phyloP scores from a whole-genome alignment of 202 grass and related monocot species.

The Hordeum pubiflorum region DNA sequence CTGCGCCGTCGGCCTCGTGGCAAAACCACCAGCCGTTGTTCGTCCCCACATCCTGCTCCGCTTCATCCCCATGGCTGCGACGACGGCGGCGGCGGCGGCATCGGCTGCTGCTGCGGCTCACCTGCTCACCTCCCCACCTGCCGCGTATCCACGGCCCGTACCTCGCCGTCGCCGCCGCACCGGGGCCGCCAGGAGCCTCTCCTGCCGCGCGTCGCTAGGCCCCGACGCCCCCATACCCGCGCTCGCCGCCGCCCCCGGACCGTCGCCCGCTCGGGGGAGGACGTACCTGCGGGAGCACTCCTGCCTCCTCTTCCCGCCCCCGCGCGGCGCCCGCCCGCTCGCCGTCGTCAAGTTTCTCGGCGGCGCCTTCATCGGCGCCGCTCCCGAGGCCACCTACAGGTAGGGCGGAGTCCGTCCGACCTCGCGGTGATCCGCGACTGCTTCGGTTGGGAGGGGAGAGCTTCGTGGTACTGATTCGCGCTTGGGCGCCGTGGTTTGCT shows the following conservation, averaged over 20 bases:
- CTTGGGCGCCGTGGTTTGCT: neutral
- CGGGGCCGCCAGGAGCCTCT: neutral
- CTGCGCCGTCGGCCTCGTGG: slow-evolving; percentile 25
- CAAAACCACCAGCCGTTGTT: slow-evolving; percentile 27
- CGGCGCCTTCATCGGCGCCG: slow-evolving; percentile 83
- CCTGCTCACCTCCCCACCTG: neutral
- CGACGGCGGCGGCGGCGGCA: neutral
- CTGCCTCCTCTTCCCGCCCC: slow-evolving; percentile 70
- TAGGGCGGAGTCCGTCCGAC: neutral
- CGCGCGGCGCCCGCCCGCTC: slow-evolving; percentile 42
- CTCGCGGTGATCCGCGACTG: neutral
- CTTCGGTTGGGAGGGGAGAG: neutral
- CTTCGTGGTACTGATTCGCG: neutral
- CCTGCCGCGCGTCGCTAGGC: slow-evolving; percentile 29
- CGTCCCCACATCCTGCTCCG: neutral
- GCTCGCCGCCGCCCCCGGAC: neutral
- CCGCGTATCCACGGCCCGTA: neutral
- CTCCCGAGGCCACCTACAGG: slow-evolving; percentile 81
- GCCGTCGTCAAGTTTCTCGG: slow-evolving; percentile 80
- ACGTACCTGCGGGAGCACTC: slow-evolving; percentile 44
- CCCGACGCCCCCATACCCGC: slow-evolving; percentile 33
- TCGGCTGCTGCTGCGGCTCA: neutral
- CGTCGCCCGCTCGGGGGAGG: slow-evolving; percentile 1
- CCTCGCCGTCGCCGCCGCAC: neutral
- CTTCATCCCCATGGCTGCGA: slow-evolving; percentile 5